phyloP scores from a whole-genome alignment of 2,329 filamentous ascomycete genomes.

The Aspergillus neotritici region DNA sequence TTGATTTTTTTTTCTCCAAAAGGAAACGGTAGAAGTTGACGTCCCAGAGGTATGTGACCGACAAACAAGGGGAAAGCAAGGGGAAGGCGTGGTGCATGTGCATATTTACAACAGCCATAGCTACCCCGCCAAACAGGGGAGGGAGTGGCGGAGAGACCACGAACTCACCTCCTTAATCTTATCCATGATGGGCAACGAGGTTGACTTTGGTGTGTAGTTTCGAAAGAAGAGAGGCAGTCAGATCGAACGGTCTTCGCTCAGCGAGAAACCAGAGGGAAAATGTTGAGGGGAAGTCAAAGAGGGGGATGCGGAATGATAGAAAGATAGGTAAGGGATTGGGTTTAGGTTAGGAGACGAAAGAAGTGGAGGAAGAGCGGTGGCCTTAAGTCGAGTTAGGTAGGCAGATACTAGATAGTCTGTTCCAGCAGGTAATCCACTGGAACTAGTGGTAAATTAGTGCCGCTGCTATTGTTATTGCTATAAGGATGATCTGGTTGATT shows the following conservation, averaged over 20 bases:
- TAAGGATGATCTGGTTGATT: no score
- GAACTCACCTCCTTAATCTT: slow-evolving; percentile 80
- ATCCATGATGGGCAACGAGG: slow-evolving; percentile 58
- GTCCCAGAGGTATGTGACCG: slow-evolving; percentile 1
- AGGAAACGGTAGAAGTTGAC: slow-evolving; percentile 4
- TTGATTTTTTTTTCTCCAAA: slow-evolving; percentile 11
- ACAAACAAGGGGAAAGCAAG: slow-evolving; percentile 5
- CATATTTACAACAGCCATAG: slow-evolving; percentile 24
- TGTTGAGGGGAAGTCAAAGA: slow-evolving; percentile 8
- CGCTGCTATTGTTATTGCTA: neutral
- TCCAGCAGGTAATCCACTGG: no score
- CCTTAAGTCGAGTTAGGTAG: no score
- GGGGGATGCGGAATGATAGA: slow-evolving; percentile 8
- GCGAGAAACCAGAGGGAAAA: slow-evolving; percentile 26
- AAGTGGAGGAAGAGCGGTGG: slow-evolving; percentile 13
- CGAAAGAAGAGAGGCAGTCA: slow-evolving; percentile 19
- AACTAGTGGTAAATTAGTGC: neutral
- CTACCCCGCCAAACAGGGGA: slow-evolving; percentile 37
- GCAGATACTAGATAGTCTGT: no score
- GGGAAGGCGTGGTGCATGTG: slow-evolving; percentile 17
- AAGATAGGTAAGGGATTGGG: slow-evolving; percentile 16
- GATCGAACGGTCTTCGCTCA: slow-evolving; percentile 32
- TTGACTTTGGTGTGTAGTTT: slow-evolving; percentile 21
- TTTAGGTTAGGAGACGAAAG: slow-evolving; percentile 8
- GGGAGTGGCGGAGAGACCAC: slow-evolving; percentile 6